Percentiles rank a stretch among this genome's conserved stretches.
Conservation (phyloP, 768 basidiomycete species). For the Chlorophyllum brunneum region DNA sequence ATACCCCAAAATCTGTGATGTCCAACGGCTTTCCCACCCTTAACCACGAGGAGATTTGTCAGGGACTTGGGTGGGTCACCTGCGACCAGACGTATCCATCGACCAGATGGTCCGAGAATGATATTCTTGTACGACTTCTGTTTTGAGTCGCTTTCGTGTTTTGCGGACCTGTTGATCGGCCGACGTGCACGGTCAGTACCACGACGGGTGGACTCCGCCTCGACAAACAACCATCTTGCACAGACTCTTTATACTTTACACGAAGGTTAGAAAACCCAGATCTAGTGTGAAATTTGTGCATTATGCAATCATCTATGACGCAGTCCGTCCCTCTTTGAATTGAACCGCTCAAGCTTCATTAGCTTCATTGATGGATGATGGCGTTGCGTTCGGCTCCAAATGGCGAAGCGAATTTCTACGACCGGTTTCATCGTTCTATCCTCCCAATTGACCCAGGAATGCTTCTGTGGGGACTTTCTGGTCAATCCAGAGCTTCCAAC, state of each 20-base stretch:
- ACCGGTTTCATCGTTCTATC: conserved; percentile 4
- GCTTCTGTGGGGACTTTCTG: not conserved
- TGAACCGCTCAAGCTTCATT: conserved; percentile 2
- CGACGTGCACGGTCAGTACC: not conserved
- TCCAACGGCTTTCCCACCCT: conserved; percentile 2
- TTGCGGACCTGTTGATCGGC: not conserved
- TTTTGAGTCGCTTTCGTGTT: not conserved
- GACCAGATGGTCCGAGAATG: not conserved
- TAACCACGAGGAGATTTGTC: conserved; percentile 5
- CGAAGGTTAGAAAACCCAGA: not conserved
- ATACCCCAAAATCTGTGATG: conserved; percentile 4
- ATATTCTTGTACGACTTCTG: not conserved
- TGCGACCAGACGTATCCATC: not conserved
- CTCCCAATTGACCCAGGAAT: not conserved
- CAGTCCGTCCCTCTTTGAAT: not conserved
- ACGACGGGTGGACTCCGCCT: too few species aligned
- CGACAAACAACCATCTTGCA: too few species aligned
- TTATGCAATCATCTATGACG: conserved; percentile 7
- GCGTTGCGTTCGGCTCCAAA: not conserved
- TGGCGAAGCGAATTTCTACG: not conserved
- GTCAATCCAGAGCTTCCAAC: too few species aligned
- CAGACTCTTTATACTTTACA: too few species aligned
- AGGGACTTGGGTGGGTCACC: not conserved
- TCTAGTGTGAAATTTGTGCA: not conserved
- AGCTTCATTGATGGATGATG: conserved; percentile 1